Evolutionary conservation across 2,329 filamentous ascomycete genomes (phyloP).

Genomic region (Monosporascus sp.): DNA sequence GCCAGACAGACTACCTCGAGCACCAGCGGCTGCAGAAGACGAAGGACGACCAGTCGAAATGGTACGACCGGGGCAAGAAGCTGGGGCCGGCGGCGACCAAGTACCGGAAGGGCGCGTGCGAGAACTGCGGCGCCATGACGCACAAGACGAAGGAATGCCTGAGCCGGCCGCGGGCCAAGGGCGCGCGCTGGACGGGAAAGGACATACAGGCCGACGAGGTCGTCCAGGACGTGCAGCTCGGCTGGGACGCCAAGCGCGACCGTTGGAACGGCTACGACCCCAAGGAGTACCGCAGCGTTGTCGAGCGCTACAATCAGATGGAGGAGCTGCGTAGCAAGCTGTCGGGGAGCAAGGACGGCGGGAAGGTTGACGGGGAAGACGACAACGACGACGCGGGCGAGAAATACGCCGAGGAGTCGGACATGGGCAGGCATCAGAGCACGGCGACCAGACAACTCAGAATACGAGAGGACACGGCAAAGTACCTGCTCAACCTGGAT

Average conservation of each 20-base stretch:
- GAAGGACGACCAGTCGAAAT: constrained; percentile 67
- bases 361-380: constrained; percentile 42
- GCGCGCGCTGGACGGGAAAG: constrained; percentile 85
- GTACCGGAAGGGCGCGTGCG: constrained; percentile 94
- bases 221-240: constrained; percentile 77
- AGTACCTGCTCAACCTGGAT: constrained; percentile 91
- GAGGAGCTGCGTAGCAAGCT: constrained; percentile 63
- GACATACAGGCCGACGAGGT: constrained; percentile 92
- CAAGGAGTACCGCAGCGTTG: constrained; percentile 76
- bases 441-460: constrained; percentile 87
- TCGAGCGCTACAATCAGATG: constrained; percentile 82
- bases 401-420: constrained; percentile 88
- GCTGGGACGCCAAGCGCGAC: constrained; percentile 97
- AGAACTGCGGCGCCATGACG: constrained; percentile 96
- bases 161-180: constrained; percentile 78
- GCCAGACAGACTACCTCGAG: constrained; percentile 82
- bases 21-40: constrained; percentile 86
- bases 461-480: constrained; percentile 93
- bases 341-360: constrained; percentile 36
- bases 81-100: constrained; percentile 86
- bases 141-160: constrained; percentile 95
- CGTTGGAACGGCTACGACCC: constrained; percentile 98
- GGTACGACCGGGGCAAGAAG: constrained; percentile 89
- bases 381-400: constrained; percentile 54
- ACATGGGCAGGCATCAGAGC: constrained; percentile 91